A percentile compares a stretch with the other conserved stretches of the same genome.
Evolutionary conservation across 805 yeast species (phyloP).

Genomic region (Candida orba): DNA sequence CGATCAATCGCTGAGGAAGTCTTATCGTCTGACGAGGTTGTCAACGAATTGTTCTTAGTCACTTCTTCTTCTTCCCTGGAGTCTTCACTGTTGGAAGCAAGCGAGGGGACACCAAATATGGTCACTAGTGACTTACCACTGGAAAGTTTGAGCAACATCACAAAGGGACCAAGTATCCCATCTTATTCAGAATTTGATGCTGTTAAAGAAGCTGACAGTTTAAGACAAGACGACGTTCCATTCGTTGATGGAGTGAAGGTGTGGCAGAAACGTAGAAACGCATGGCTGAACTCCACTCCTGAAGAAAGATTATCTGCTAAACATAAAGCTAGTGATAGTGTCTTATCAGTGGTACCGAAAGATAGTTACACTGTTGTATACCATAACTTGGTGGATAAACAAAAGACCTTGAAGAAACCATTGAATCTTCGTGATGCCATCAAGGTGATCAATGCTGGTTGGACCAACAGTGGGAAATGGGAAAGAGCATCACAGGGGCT

Average conservation of each 20-base stretch:
- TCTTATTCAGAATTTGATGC: conserved; percentile 21
- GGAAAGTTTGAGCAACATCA: no score
- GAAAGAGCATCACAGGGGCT: conserved; percentile 39
- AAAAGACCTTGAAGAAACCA: conserved; percentile 58
- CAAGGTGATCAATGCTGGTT: conserved; percentile 70
- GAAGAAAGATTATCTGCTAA: conserved; percentile 12
- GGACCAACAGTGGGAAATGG: conserved; percentile 79
- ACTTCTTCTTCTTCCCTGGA: conserved; percentile 27
- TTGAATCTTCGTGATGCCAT: conserved; percentile 70
- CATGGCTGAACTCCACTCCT: conserved; percentile 52
- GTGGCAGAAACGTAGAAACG: conserved; percentile 63
- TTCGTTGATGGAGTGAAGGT: conserved; percentile 48
- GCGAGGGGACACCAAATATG: neutral
- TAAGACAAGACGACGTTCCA: conserved; percentile 18
- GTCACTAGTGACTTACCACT: neutral
- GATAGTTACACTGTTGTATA: conserved; percentile 58
- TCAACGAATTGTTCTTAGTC: conserved; percentile 43
- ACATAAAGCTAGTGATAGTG: conserved; percentile 18
- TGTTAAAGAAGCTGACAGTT: conserved; percentile 20
- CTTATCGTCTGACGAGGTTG: conserved; percentile 41
- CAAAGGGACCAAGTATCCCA: no score
- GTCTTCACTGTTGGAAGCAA: conserved; percentile 22
- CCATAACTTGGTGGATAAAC: conserved; percentile 60
- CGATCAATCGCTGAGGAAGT: conserved; percentile 42
- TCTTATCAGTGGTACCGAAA: conserved; percentile 30